Conservation (phyloP, 768 basidiomycete species). For the Termitomyces sp. region DNA sequence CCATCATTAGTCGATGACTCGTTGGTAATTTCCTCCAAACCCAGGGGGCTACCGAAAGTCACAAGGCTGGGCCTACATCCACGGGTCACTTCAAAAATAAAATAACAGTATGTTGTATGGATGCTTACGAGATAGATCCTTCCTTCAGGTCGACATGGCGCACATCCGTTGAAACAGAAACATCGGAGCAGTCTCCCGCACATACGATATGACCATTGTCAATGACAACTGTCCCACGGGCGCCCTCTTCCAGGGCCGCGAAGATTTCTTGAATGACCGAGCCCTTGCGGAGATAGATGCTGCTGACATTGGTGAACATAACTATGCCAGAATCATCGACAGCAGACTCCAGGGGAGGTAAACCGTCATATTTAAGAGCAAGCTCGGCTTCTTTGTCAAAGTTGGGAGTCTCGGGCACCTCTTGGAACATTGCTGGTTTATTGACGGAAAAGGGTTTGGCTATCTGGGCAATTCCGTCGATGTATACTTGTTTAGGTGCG, state of each 20-base stretch:
- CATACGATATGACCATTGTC: constrained; percentile 48
- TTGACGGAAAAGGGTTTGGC: constrained; percentile 34
- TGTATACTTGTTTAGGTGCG: constrained; percentile 80
- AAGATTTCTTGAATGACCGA: constrained; percentile 24
- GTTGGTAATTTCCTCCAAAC: constrained; percentile 58
- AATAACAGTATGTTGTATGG: background rate
- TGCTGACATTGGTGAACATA: constrained; percentile 62
- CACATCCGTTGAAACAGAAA: constrained; percentile 10
- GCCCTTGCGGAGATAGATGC: constrained; percentile 32
- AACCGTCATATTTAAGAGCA: constrained; percentile 61
- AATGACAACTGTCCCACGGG: constrained; percentile 30
- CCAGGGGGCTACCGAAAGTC: constrained; percentile 67
- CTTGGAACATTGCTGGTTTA: constrained; percentile 47
- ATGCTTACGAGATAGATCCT: constrained; percentile 44
- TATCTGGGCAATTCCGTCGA: constrained; percentile 83
- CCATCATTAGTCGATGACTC: constrained; percentile 76
- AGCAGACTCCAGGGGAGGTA: constrained; percentile 60
- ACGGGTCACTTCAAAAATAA: background rate
- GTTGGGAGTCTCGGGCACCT: constrained; percentile 53
- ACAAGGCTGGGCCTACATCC: constrained; percentile 46
- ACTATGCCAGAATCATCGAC: constrained; percentile 18
- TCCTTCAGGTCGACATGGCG: constrained; percentile 58
- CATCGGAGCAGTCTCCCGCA: constrained; percentile 24
- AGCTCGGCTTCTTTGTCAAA: constrained; percentile 64
- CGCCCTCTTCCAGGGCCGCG: constrained; percentile 11